A percentile compares a stretch with the other conserved stretches of the same genome.
phyloP scores from a whole-genome alignment of 345 rosid species.

The Populus alba region DNA sequence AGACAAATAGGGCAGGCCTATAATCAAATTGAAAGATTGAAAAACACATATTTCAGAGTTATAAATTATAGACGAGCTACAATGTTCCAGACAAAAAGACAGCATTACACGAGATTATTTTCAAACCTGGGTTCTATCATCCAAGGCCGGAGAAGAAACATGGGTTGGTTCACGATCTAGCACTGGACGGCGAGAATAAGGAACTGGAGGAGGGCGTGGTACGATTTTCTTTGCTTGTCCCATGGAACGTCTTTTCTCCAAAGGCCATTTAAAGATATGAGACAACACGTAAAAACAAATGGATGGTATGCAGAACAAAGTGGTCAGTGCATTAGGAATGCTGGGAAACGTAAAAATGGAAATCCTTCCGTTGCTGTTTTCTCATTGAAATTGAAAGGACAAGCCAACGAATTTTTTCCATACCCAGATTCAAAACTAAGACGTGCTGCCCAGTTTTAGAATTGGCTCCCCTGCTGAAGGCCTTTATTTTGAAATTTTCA shows the following conservation, averaged over 20 bases:
- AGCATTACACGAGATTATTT: neutral
- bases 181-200: conserved; percentile 27
- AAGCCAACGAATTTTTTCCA: neutral
- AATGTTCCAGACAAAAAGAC: neutral
- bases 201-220: conserved; percentile 68
- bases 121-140: conserved; percentile 53
- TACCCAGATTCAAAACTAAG: neutral
- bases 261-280: conserved; percentile 3
- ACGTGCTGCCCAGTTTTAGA: neutral
- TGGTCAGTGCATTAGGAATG: neutral
- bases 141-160: conserved; percentile 13
- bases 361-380: neutral
- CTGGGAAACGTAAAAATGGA: neutral
- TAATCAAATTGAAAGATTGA: conserved; percentile 3
- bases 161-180: conserved; percentile 25
- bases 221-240: conserved; percentile 48
- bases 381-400: neutral
- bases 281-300: neutral
- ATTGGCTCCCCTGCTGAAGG: neutral
- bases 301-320: neutral
- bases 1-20: conserved; percentile 75
- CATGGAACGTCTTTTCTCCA: conserved; percentile 36
- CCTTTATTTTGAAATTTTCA: neutral
- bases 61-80: neutral
- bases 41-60: neutral